phyloP scores from a whole-genome alignment of 345 rosid species.

The Alliaria petiolata region DNA sequence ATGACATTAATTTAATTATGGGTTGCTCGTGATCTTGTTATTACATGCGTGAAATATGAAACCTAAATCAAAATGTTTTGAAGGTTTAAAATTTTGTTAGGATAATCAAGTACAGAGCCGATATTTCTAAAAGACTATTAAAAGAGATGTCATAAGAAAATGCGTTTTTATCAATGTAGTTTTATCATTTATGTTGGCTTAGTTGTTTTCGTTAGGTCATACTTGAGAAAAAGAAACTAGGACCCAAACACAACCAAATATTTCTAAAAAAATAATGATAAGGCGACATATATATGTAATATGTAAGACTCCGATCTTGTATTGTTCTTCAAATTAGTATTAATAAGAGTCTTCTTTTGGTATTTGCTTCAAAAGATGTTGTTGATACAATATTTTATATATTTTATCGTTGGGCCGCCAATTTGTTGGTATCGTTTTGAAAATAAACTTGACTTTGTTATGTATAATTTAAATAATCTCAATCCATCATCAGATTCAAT shows the following conservation, averaged over 20 bases:
- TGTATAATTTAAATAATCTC: not conserved
- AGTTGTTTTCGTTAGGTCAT: not conserved
- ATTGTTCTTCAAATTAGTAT: not conserved
- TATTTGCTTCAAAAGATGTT: not conserved
- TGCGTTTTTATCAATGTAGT: not conserved
- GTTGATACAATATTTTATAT: not conserved
- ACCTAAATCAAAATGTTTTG: not conserved
- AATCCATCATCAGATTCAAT: constrained; percentile 15
- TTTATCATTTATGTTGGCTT: not conserved
- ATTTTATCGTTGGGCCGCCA: not conserved
- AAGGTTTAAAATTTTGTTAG: not conserved
- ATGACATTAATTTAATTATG: not conserved
- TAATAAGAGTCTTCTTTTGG: not conserved
- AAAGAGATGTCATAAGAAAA: not conserved
- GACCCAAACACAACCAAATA: not conserved
- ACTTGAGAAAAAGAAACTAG: not conserved
- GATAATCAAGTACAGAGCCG: not conserved
- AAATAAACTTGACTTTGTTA: not conserved
- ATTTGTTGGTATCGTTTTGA: not conserved
- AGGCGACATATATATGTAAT: not conserved
- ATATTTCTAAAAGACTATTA: not conserved
- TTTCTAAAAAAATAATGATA: not conserved
- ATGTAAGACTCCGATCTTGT: not conserved
- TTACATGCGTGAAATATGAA: not conserved
- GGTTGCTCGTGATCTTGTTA: constrained; percentile 8